Conservation (phyloP, 495 filamentous ascomycete genomes). For the Podospora australis region DNA sequence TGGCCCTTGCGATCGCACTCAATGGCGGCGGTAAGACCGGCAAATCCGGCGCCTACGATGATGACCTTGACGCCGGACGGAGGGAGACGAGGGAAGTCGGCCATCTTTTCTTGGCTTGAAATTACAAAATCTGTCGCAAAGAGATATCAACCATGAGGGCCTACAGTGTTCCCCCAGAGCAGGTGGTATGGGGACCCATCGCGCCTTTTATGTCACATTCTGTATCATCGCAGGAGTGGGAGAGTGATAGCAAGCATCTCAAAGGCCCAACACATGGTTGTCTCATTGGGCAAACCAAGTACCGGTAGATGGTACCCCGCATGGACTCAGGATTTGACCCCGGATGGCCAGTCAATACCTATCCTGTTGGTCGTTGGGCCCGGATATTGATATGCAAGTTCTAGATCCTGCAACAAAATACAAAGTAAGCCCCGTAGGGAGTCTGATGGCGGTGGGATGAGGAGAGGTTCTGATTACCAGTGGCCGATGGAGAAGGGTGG, state of each 20-base stretch:
- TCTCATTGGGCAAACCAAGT: background rate
- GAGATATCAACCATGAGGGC: background rate
- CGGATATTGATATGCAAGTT: background rate
- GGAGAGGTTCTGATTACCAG: no score
- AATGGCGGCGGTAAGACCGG: constrained; percentile 53
- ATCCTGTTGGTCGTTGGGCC: background rate
- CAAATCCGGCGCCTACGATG: constrained; percentile 56
- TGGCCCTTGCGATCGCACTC: constrained; percentile 44
- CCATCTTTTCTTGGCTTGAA: constrained; percentile 1
- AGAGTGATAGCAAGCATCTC: no score
- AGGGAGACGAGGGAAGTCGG: constrained; percentile 16
- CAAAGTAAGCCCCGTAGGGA: no score
- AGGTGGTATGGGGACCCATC: no score
- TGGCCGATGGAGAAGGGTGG: no score
- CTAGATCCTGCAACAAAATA: no score
- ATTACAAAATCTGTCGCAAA: no score
- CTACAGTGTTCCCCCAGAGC: no score
- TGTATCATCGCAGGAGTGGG: no score
- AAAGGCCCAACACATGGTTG: no score
- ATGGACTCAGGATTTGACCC: background rate
- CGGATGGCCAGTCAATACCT: background rate
- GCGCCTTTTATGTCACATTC: no score
- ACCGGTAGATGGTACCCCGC: background rate
- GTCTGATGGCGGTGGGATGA: no score
- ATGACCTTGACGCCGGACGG: constrained; percentile 49